Evolutionary conservation across 805 yeast species (phyloP), one percentile per base, ranked within the genome.

Genomic region (Candida vaughaniae): DNA sequence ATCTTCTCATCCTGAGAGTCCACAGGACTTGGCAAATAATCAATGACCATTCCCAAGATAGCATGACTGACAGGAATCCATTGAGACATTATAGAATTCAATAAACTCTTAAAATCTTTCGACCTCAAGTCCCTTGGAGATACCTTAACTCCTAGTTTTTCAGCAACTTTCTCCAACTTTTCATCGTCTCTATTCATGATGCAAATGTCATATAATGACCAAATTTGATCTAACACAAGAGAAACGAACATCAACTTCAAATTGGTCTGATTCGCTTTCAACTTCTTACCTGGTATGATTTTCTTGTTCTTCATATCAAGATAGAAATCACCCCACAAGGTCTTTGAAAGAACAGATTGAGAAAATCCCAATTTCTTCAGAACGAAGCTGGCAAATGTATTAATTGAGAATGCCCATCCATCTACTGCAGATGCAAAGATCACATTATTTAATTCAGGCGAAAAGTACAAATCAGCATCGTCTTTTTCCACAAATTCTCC

Each of bases 351-450:
- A 36, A 78, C 86, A 14, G 78, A 78, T 44, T 89, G 80, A 46
- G 86, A 85, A 47, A 91, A 83, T 0, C 95, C 96, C 14, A 91
- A 66, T 51, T 88, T 88, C 33, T 78, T 77, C 62, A 84, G 93
- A 56, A 88, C 87, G 22, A 93, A 79, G 39, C 84, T 81, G 6
- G 96, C 85, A 60, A 93, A 85, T 47, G 93, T 96, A 35, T 86
- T 78, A 33, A 93, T 71, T 29, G 87, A 85, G 60, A 93, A 93
- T 1, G 98, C 99, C 98, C 99, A 93, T 9, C 98, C 98, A 62
- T 93, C 99, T 14, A 85, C 71, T 1, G 99, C 99, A 19, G 78
- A 73, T 0, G 95, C 91, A 66, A 91, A 91, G 0, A 91, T 78
- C 4, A 91, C 96, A 53, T 91, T 91, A 55, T 88, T 88, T 47